phyloP scores from a whole-genome alignment of 2,329 filamentous ascomycete species.

The Colletotrichum sp. region DNA sequence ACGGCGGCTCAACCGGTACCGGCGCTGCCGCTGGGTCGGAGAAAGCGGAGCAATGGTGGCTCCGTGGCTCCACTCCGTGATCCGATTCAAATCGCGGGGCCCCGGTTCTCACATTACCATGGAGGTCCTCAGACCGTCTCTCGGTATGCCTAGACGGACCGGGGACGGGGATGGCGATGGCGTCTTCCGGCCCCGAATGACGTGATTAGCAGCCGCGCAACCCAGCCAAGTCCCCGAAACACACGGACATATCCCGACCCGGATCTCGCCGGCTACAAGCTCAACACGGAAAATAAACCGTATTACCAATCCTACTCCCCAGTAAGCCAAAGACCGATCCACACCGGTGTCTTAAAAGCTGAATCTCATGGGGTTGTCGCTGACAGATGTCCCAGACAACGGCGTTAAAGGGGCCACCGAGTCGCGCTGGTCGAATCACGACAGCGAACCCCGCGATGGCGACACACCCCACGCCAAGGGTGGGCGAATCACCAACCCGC shows the following conservation, averaged over 20 bases:
- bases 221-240: background rate
- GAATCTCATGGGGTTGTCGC: background rate
- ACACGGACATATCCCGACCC: background rate
- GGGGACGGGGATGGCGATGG: background rate
- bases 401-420: background rate
- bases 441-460: constrained; percentile 20
- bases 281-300: background rate
- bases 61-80: background rate
- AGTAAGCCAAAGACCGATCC: background rate
- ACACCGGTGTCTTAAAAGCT: background rate
- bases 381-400: background rate
- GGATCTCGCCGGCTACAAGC: background rate
- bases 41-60: background rate
- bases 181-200: background rate
- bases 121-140: background rate
- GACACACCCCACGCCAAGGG: constrained; percentile 18
- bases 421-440: constrained; percentile 11
- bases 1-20: background rate
- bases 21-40: background rate
- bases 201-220: background rate
- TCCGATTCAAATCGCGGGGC: background rate
- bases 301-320: background rate
- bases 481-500: constrained; percentile 12
- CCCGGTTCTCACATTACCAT: background rate
- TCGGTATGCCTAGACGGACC: background rate